Evolutionary conservation across 73 alveolate genomes (phyloP).

Genomic region (Paramecium biaurelia): DNA sequence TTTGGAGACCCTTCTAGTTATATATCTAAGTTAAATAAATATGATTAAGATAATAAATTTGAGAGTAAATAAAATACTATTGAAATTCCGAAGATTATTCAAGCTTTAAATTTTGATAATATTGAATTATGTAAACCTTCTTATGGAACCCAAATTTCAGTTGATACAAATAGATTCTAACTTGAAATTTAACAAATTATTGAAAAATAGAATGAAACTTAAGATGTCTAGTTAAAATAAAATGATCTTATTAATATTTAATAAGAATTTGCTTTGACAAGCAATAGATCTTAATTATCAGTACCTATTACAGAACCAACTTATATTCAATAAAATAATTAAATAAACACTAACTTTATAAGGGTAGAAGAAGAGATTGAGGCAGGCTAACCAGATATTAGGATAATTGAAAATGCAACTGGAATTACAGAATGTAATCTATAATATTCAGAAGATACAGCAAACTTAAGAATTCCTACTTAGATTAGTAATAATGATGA

Average conservation of each 20-base stretch:
- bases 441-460: conserved; percentile 50
- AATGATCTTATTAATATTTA: background rate
- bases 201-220: background rate
- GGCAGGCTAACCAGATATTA: background rate
- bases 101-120: background rate
- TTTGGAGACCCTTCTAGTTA: background rate
- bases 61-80: background rate
- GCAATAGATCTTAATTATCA: background rate
- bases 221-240: background rate
- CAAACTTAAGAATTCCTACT: background rate
- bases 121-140: background rate
- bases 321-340: background rate
- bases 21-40: background rate
- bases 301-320: conserved; percentile 22
- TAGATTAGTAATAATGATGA: conserved; percentile 7
- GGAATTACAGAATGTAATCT: background rate
- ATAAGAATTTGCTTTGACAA: background rate
- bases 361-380: conserved; percentile 11
- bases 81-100: background rate
- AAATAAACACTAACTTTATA: background rate
- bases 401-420: background rate
- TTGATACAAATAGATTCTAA: background rate
- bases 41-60: background rate
- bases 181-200: background rate
- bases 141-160: background rate